phyloP scores from a whole-genome alignment of 1,284 basidiomycete species.

The Fomitopsis palustris region DNA sequence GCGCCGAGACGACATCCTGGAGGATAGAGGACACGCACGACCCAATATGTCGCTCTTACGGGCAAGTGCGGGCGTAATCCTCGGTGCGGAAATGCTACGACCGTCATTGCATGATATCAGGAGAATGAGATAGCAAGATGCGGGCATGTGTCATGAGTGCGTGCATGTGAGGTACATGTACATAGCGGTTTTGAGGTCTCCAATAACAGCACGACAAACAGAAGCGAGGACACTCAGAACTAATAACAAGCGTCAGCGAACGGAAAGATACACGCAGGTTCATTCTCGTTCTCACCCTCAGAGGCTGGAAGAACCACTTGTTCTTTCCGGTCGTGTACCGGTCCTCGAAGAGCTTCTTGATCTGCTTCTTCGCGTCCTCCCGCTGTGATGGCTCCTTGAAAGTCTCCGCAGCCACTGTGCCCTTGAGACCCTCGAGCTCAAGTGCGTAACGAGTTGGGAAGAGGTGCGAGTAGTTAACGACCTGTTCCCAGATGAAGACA shows the following conservation, averaged over 20 bases:
- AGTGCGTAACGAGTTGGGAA: conserved; percentile 97
- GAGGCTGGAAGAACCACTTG: conserved; percentile 90
- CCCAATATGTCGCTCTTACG: too few relatives aligned
- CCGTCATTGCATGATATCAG: background rate
- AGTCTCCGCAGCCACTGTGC: conserved; percentile 76
- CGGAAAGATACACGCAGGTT: background rate
- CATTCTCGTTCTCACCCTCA: conserved; percentile 53
- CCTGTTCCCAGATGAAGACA: conserved; percentile 37
- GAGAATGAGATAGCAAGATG: background rate
- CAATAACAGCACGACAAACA: background rate
- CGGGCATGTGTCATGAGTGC: conserved; percentile 1
- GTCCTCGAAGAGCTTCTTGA: conserved; percentile 95
- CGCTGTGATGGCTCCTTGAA: conserved; percentile 95
- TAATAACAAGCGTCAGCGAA: conserved; percentile 1
- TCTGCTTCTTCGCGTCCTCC: conserved; percentile 90
- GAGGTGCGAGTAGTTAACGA: conserved; percentile 94
- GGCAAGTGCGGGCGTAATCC: background rate
- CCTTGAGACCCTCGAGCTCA: conserved; percentile 92
- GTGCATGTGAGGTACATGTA: conserved; percentile 2
- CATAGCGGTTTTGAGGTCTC: background rate
- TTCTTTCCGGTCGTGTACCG: conserved; percentile 89
- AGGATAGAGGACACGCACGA: too few relatives aligned
- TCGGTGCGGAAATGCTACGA: background rate
- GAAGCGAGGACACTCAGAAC: conserved; percentile 15
- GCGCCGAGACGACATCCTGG: too few relatives aligned